Conservation (phyloP, 1,139 yeast species). For the Hyphopichia pseudoburtonii region DNA sequence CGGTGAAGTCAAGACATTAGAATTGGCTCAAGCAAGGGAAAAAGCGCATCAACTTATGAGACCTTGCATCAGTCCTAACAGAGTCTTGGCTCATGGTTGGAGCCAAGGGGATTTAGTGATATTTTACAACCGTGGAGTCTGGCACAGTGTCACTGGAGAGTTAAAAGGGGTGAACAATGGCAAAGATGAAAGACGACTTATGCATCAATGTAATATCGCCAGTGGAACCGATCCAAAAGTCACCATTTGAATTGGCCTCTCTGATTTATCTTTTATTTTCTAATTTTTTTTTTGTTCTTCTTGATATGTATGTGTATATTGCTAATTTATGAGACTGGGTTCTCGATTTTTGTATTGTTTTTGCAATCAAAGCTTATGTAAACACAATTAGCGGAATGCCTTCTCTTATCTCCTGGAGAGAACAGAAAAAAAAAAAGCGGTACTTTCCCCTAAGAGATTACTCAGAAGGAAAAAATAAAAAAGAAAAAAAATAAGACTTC, state of each 20-base stretch:
- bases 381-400: too few species aligned
- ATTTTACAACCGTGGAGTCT: conserved; percentile 83
- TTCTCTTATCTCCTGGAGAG: too few species aligned
- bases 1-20: conserved; percentile 49
- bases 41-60: conserved; percentile 72
- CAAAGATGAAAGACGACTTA: conserved; percentile 71
- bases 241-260: background rate
- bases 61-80: conserved; percentile 75
- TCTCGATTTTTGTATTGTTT: too few species aligned
- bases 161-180: conserved; percentile 53
- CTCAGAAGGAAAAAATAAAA: background rate
- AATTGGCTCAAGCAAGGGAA: conserved; percentile 68
- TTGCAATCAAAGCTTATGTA: too few species aligned
- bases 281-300: background rate
- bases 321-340: too few species aligned
- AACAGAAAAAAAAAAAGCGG: too few species aligned
- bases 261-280: too few species aligned
- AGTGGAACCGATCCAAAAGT: conserved; percentile 65
- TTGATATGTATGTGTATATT: background rate
- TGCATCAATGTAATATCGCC: conserved; percentile 94
- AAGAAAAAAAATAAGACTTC: background rate
- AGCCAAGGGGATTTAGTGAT: conserved; percentile 78
- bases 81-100: conserved; percentile 83
- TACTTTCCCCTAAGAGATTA: too few species aligned
- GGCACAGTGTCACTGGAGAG: conserved; percentile 90